Percentiles rank a stretch among this genome's conserved stretches.
Conservation (phyloP, 495 filamentous ascomycete species). For the Trichoderma erinaceum region DNA sequence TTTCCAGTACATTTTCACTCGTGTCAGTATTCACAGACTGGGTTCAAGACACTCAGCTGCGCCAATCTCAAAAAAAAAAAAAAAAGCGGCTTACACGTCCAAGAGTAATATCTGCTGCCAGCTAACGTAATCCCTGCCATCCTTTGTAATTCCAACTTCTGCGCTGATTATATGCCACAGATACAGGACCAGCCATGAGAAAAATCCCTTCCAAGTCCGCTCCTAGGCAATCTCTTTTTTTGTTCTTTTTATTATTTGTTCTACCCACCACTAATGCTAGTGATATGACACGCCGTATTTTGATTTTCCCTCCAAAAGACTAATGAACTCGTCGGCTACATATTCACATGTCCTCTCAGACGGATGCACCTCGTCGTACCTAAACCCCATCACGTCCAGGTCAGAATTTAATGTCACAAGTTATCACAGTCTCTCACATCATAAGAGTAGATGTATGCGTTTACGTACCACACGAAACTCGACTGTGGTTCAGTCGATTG, state of each 20-base stretch:
- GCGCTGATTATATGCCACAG: background rate
- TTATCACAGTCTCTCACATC: background rate
- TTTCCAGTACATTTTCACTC: no score
- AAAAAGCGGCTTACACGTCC: background rate
- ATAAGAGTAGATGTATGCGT: background rate
- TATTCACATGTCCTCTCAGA: slow-evolving; percentile 47
- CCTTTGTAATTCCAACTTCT: background rate
- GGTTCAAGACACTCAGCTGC: background rate
- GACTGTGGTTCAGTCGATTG: slow-evolving; percentile 26
- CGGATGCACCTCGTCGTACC: slow-evolving; percentile 63
- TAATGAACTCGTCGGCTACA: slow-evolving; percentile 8
- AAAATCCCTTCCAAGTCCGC: background rate
- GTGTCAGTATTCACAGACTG: no score
- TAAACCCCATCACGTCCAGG: background rate
- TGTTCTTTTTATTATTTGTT: no score
- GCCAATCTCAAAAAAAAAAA: no score
- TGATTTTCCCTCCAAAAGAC: background rate
- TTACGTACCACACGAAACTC: slow-evolving; percentile 31
- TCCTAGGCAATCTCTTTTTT: background rate
- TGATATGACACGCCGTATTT: background rate
- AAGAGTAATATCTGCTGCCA: background rate
- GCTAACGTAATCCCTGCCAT: background rate
- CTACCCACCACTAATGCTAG: background rate
- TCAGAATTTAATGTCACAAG: background rate
- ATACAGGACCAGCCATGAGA: background rate